These are phyloP conservation scores for Aspergillus wentii DNA, from an alignment of 495 filamentous ascomycete species.

Conservation along the genomic window DNA sequence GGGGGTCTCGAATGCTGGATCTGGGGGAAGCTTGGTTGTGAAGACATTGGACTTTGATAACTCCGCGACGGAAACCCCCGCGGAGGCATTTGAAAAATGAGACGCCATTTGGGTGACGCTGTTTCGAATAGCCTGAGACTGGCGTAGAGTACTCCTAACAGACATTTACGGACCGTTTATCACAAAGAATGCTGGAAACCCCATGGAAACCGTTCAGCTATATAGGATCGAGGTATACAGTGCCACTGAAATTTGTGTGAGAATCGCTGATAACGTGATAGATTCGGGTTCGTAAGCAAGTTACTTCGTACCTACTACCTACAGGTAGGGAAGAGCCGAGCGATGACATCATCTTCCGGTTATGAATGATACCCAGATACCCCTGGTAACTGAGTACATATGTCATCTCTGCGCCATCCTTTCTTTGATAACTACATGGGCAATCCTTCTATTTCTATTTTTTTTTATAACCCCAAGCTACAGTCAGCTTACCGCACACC, in stretches of 20 bases:
- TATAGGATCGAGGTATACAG: not conserved
- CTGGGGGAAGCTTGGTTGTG: slow-evolving; percentile 72
- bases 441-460: too few species aligned
- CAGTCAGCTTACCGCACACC: too few species aligned
- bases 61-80: slow-evolving; percentile 50
- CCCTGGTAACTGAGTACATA: too few species aligned
- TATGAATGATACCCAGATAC: too few species aligned
- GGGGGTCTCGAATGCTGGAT: slow-evolving; percentile 76
- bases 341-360: too few species aligned
- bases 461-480: too few species aligned
- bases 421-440: too few species aligned
- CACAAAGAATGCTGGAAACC: not conserved
- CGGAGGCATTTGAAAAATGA: slow-evolving; percentile 38
- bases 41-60: slow-evolving; percentile 85
- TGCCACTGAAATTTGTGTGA: too few species aligned
- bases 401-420: too few species aligned
- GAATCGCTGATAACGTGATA: slow-evolving; percentile 1
- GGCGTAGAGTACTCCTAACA: slow-evolving; percentile 9
- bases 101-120: slow-evolving; percentile 45
- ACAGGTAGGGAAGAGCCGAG: too few species aligned
- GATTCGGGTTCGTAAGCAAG: too few species aligned
- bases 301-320: too few species aligned
- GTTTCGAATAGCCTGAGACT: slow-evolving; percentile 13
- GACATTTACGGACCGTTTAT: slow-evolving; percentile 19
- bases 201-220: not conserved